Evolutionary conservation across 768 basidiomycete genomes (phyloP), one percentile per base, ranked within the genome.

Genomic region (Austroboletus festivus): DNA sequence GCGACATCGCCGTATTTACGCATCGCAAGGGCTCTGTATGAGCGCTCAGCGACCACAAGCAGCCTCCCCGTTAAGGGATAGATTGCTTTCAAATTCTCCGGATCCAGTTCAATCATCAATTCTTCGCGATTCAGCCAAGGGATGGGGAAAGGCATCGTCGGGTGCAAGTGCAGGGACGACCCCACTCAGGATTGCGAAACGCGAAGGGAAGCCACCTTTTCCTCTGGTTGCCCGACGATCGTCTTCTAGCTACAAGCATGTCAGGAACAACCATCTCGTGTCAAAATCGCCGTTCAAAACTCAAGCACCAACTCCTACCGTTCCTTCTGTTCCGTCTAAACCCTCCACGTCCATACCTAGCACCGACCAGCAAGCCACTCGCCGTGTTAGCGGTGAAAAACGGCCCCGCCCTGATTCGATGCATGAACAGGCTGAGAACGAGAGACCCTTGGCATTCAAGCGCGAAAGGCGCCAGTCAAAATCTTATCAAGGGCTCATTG

Each of bases 201-300:
- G 86, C 50, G 84, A 85, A n/a, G 59, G 59, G 26, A 68, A 53
- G 38, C 60, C 70, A 5, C 71, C 72, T 19, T 75, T 71, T 39
- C 72, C 80, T 38, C 65, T 69, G n/a, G 68, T 89, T 38, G 81
- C 83, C 41, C 81, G 89, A 26, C 78, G 89, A 37, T 76, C 80
- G 15, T 89, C 87, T 8, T 84, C 82, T 35, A 89, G 86, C 66
- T 92, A 85, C 69, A 84, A 79, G 55, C 89, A 89, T 66, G 77
- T 91, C 54, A 78, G 77, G 58, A 83, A 73, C 57, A 88, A 83
- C 63, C 83, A 85, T 61, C 82, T 91, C 47, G 90, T 93, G 16
- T 83, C 85, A 23, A 90, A 90, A 56, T 93, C 90, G 11, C 89
- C 89, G 10, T 93, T 93, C 73, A 87, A 86, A 58, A 80, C 79